These are phyloP conservation scores for Leishmania lainsoni DNA, from an alignment of 208 protist species.

Conservation along the genomic window DNA sequence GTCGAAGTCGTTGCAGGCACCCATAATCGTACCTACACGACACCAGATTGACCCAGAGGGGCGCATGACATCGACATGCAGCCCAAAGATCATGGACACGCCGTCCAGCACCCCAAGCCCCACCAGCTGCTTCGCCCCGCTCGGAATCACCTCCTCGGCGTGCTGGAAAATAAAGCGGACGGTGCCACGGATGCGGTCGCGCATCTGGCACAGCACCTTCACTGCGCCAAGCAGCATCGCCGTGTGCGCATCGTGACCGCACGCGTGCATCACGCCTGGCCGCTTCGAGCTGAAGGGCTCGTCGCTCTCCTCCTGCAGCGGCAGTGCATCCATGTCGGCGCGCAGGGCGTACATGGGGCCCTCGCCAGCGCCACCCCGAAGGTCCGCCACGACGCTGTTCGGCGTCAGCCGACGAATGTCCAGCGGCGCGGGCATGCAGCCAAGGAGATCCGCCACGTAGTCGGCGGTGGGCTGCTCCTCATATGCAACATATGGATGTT, in stretches of 20 bases:
- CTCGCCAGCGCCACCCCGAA: constrained; percentile 48
- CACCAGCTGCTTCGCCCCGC: constrained; percentile 68
- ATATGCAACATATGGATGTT: constrained; percentile 57
- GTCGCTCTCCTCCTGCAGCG: constrained; percentile 60
- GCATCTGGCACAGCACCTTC: constrained; percentile 57
- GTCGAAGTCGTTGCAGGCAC: constrained; percentile 71
- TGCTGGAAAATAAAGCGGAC: constrained; percentile 87
- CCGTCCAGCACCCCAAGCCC: constrained; percentile 53
- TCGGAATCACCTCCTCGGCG: constrained; percentile 68
- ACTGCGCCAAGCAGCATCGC: constrained; percentile 71
- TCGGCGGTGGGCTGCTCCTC: constrained; percentile 74
- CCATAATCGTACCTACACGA: constrained; percentile 40
- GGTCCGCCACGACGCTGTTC: constrained; percentile 59
- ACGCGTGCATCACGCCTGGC: constrained; percentile 72
- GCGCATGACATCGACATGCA: constrained; percentile 41
- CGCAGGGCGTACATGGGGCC: constrained; percentile 67
- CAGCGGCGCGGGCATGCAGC: constrained; percentile 44
- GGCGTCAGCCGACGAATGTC: constrained; percentile 49
- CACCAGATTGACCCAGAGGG: constrained; percentile 23
- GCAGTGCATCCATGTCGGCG: constrained; percentile 76
- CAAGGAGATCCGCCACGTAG: constrained; percentile 64
- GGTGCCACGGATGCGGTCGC: constrained; percentile 54
- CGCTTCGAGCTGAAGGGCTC: constrained; percentile 61
- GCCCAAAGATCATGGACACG: constrained; percentile 68
- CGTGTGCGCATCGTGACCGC: constrained; percentile 72